Conservation (phyloP, 495 filamentous ascomycete genomes). For the Penicillium ucsense region DNA sequence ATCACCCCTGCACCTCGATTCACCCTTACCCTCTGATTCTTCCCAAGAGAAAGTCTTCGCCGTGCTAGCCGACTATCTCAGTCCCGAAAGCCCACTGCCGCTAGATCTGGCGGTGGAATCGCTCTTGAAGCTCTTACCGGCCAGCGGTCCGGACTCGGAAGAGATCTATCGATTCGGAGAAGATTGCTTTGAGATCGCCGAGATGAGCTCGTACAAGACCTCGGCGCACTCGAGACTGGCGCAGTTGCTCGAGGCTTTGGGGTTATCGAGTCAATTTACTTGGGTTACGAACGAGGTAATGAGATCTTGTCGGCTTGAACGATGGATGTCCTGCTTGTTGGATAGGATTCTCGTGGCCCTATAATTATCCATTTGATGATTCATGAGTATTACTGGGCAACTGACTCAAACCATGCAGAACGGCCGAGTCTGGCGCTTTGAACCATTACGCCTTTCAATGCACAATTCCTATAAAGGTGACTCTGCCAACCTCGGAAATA, state of each 20-base stretch:
- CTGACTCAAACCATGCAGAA: neutral
- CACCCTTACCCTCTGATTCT: no score
- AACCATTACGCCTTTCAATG: neutral
- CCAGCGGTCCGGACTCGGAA: neutral
- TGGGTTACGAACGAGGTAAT: neutral
- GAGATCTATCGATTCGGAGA: neutral
- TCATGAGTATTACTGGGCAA: neutral
- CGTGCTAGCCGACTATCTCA: neutral
- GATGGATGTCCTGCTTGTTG: no score
- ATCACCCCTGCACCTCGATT: no score
- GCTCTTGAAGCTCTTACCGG: conserved; percentile 1
- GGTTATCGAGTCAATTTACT: neutral
- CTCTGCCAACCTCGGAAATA: no score
- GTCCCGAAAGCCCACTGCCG: neutral
- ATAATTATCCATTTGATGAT: neutral
- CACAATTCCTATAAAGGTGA: neutral
- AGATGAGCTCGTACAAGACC: neutral
- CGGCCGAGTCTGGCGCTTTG: neutral
- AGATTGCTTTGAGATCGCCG: conserved; percentile 3
- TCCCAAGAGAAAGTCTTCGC: neutral
- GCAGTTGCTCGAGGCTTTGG: neutral
- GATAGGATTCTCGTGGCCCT: no score
- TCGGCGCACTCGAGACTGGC: neutral
- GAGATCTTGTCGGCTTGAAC: no score
- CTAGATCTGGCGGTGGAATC: neutral